These are phyloP conservation scores for Elaeis guineensis DNA, from an alignment of 176 grass and related monocot species.

Conservation along the genomic window DNA sequence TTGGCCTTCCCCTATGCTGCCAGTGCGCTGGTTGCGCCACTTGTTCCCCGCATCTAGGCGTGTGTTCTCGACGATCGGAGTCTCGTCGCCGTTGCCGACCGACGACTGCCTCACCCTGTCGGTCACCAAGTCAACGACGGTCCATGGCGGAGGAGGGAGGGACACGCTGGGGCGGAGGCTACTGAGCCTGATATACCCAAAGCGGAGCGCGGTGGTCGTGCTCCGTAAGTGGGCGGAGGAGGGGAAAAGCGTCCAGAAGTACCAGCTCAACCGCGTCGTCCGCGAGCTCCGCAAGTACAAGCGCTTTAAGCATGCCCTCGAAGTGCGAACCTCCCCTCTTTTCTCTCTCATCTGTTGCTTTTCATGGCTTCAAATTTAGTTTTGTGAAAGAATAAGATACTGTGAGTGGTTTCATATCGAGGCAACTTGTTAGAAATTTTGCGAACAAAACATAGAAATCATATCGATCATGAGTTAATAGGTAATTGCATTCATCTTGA, in stretches of 20 bases:
- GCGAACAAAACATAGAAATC: too few relatives aligned
- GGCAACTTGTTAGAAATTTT: too few relatives aligned
- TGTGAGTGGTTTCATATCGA: too few relatives aligned
- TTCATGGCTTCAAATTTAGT: too few relatives aligned
- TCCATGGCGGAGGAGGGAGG: background rate
- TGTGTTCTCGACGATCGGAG: too few relatives aligned
- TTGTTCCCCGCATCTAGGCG: too few relatives aligned
- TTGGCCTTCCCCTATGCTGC: too few relatives aligned
- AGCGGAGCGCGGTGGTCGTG: constrained; percentile 65
- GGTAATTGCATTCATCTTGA: too few relatives aligned
- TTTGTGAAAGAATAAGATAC: too few relatives aligned
- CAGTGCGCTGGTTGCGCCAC: too few relatives aligned
- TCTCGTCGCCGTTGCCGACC: too few relatives aligned
- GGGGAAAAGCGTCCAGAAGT: constrained; percentile 60
- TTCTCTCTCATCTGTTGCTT: background rate
- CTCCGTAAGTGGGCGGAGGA: constrained; percentile 61
- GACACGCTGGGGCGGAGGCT: constrained; percentile 51
- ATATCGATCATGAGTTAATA: too few relatives aligned
- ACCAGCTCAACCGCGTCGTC: constrained; percentile 83
- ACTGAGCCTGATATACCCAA: constrained; percentile 50
- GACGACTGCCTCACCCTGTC: background rate
- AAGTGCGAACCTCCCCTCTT: constrained; percentile 21
- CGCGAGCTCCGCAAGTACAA: constrained; percentile 71
- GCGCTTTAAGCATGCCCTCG: constrained; percentile 78
- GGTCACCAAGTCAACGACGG: background rate